Conservation (phyloP, 345 rosid species). For the Acer negundo region DNA sequence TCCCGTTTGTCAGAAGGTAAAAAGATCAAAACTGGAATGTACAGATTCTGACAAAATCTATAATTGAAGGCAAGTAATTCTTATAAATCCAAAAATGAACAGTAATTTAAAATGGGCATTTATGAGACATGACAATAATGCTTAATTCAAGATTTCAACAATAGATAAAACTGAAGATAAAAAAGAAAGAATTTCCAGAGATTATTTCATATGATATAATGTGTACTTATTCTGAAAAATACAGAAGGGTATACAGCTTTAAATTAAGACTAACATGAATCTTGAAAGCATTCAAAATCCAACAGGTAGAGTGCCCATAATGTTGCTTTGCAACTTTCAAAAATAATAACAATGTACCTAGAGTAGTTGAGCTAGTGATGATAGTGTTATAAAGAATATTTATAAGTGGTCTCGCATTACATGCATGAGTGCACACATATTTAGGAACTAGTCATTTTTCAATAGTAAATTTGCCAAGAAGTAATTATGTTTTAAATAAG, state of each 20-base stretch:
- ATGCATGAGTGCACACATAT: not conserved
- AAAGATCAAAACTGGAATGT: not conserved
- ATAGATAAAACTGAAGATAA: not conserved
- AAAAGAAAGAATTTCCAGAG: not conserved
- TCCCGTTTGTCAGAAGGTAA: not conserved
- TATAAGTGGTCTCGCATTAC: not conserved
- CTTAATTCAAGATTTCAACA: not conserved
- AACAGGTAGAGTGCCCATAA: not conserved
- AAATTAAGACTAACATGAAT: not conserved
- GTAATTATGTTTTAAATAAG: not conserved
- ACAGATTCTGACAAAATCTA: not conserved
- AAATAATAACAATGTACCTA: not conserved
- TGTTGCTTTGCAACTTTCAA: not conserved
- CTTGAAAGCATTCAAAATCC: not conserved
- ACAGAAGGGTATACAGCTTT: not conserved
- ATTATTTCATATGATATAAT: not conserved
- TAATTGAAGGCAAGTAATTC: not conserved
- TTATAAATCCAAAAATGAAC: not conserved
- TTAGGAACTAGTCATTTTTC: not conserved
- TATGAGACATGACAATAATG: not conserved
- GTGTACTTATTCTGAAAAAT: not conserved
- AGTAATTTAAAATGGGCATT: conserved; percentile 3
- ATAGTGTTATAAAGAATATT: not conserved
- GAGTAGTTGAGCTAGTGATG: not conserved
- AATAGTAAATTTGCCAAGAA: not conserved